Percentiles rank a stretch among this genome's conserved stretches.
These are phyloP conservation scores for Oryza glaberrima DNA, from an alignment of 176 grass and related monocot species.

Conservation along the genomic window DNA sequence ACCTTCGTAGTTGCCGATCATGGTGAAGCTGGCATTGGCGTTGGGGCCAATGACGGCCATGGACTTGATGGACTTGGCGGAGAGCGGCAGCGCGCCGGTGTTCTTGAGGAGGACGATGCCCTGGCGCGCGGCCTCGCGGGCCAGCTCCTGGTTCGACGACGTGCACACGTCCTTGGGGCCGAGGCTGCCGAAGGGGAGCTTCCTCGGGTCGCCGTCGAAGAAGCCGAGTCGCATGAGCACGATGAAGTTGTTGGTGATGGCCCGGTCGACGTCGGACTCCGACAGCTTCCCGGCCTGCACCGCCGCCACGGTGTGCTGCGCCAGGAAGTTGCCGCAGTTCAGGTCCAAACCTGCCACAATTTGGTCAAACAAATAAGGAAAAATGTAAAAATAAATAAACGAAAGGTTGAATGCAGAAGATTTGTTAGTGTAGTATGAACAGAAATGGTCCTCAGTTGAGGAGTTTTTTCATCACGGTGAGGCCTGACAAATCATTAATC, in stretches of 20 bases:
- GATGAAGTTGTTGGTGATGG: constrained; percentile 91
- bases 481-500: neutral
- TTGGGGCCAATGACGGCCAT: constrained; percentile 95
- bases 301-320: constrained; percentile 64
- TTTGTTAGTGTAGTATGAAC: neutral
- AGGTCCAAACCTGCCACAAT: constrained; percentile 76
- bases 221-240: constrained; percentile 84
- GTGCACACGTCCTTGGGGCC: constrained; percentile 86
- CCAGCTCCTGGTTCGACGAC: constrained; percentile 71
- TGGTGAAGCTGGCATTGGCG: constrained; percentile 86
- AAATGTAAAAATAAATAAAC: neutral
- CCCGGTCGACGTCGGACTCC: constrained; percentile 70
- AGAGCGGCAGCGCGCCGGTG: constrained; percentile 62
- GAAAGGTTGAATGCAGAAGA: neutral
- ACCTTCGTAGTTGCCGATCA: constrained; percentile 99
- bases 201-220: constrained; percentile 84
- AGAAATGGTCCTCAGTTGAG: neutral
- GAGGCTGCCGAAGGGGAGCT: constrained; percentile 66
- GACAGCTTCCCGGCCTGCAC: constrained; percentile 67
- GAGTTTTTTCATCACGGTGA: neutral
- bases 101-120: constrained; percentile 99
- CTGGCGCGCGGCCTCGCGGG: constrained; percentile 75
- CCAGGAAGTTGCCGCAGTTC: constrained; percentile 81
- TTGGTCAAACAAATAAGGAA: neutral
- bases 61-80: constrained; percentile 56